These are phyloP conservation scores for Raphanus sativus DNA, from an alignment of 345 rosid genomes.

Conservation along the genomic window DNA sequence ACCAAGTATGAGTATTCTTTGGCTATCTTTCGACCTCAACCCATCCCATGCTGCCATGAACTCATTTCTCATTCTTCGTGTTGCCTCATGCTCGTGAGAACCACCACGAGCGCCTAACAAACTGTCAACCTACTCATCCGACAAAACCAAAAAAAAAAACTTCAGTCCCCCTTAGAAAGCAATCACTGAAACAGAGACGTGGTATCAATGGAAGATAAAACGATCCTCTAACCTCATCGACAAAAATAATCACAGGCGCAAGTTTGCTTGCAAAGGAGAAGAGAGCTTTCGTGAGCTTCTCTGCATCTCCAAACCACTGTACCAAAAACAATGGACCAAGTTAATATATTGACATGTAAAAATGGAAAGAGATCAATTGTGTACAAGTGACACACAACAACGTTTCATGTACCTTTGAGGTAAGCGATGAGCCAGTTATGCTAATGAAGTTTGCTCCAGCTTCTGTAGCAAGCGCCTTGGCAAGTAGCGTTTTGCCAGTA, in stretches of 20 bases:
- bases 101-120: constrained; percentile 98
- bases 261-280: constrained; percentile 93
- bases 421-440: constrained; percentile 94
- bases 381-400: not conserved
- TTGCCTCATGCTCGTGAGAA: constrained; percentile 91
- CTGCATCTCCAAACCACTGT: constrained; percentile 99
- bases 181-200: not conserved
- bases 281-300: constrained; percentile 93
- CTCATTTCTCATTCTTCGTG: constrained; percentile 98
- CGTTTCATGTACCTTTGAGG: constrained; percentile 71
- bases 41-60: constrained; percentile 99
- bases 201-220: constrained; percentile 10
- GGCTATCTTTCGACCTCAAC: constrained; percentile 88
- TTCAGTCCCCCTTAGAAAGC: not conserved
- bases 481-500: constrained; percentile 96
- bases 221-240: constrained; percentile 73
- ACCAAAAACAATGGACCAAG: constrained; percentile 17
- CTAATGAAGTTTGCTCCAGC: constrained; percentile 96
- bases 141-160: not conserved
- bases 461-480: constrained; percentile 97
- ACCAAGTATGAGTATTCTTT: constrained; percentile 93
- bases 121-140: constrained; percentile 72
- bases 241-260: constrained; percentile 93
- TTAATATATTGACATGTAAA: not conserved
- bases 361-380: not conserved